Evolutionary conservation across 2,329 filamentous ascomycete species (phyloP).

Genomic region (Kalaharituber pfeilii): DNA sequence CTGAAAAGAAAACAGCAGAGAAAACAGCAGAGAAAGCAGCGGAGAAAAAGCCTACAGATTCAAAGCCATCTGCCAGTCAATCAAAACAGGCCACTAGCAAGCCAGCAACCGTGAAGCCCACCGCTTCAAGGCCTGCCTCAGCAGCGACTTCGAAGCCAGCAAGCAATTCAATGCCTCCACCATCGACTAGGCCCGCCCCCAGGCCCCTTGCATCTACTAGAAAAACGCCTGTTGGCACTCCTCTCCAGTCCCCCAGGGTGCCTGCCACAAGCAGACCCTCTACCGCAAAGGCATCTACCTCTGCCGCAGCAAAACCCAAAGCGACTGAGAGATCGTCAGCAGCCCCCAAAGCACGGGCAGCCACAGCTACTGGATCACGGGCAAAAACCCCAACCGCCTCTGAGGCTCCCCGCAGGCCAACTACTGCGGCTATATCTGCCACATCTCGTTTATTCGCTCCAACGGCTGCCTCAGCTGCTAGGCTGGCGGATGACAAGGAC

Average conservation of each 20-base stretch:
- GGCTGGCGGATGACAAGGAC: not conserved
- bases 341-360: not conserved
- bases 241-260: not conserved
- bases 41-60: not conserved
- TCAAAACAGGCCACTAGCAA: not conserved
- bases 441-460: not conserved
- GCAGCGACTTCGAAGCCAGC: not conserved
- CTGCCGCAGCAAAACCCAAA: not conserved
- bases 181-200: not conserved
- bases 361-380: not conserved
- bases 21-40: not conserved
- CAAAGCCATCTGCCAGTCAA: not conserved
- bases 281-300: not conserved
- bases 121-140: not conserved
- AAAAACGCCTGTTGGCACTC: not conserved
- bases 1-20: not conserved
- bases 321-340: not conserved
- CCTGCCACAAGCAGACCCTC: not conserved
- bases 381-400: not conserved
- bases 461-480: not conserved
- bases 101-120: too few species aligned
- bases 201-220: not conserved
- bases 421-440: not conserved
- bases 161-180: not conserved
- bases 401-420: not conserved